A percentile compares a stretch with the other conserved stretches of the same genome.
These are phyloP conservation scores for Blastomyces parvus DNA, from an alignment of 2,329 filamentous ascomycete genomes.

Conservation along the genomic window DNA sequence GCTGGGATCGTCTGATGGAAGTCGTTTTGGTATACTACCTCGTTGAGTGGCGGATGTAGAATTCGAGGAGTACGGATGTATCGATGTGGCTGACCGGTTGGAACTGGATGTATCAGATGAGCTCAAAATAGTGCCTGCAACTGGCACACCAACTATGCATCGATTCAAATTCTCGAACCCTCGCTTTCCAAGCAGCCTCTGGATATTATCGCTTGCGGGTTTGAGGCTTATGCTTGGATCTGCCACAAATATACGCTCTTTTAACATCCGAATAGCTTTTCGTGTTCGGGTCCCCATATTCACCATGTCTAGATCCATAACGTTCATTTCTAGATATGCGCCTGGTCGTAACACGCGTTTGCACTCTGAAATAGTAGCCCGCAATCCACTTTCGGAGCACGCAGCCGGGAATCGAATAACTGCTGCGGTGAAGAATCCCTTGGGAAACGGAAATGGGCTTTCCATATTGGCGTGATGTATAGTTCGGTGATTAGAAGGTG, in stretches of 20 bases:
- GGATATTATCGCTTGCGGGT: constrained; percentile 40
- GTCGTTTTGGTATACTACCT: constrained; percentile 17
- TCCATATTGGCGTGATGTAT: constrained; percentile 35
- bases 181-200: constrained; percentile 36
- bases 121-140: constrained; percentile 36
- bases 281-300: constrained; percentile 42
- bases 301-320: constrained; percentile 42
- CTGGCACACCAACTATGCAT: constrained; percentile 42
- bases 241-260: constrained; percentile 37
- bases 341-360: constrained; percentile 41
- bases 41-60: neutral
- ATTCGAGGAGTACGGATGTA: constrained; percentile 12
- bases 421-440: constrained; percentile 38
- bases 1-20: constrained; percentile 31
- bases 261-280: constrained; percentile 37
- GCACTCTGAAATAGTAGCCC: constrained; percentile 40
- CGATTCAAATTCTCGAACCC: constrained; percentile 42
- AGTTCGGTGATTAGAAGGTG: constrained; percentile 35
- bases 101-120: constrained; percentile 36
- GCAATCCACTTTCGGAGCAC: constrained; percentile 35
- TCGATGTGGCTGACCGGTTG: constrained; percentile 23
- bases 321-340: constrained; percentile 41
- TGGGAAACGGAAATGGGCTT: constrained; percentile 39
- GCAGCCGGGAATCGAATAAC: constrained; percentile 40
- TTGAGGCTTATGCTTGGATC: constrained; percentile 38